Conservation (phyloP, 2,329 filamentous ascomycete genomes). For the Elsinoe arachidis region DNA sequence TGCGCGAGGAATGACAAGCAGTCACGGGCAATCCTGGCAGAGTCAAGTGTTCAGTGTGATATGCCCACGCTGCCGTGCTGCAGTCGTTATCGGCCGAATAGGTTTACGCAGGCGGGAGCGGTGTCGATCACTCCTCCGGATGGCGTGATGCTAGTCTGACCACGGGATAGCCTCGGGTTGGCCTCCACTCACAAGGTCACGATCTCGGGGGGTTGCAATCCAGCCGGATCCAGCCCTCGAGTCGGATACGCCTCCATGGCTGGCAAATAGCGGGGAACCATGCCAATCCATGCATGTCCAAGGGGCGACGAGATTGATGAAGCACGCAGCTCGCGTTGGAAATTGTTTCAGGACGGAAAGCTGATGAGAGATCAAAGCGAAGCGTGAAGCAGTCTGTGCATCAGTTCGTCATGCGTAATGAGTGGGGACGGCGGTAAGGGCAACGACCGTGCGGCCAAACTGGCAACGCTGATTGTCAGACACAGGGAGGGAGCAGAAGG, state of each 20-base stretch:
- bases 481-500: background rate
- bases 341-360: background rate
- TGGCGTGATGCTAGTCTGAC: background rate
- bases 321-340: background rate
- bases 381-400: background rate
- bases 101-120: background rate
- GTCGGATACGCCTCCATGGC: slow-evolving; percentile 1
- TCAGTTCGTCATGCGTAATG: slow-evolving; percentile 8
- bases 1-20: slow-evolving; percentile 5
- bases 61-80: background rate
- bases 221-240: slow-evolving; percentile 6
- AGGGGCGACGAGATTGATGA: background rate
- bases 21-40: background rate
- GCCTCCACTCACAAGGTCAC: background rate
- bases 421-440: background rate
- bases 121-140: slow-evolving; percentile 1
- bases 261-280: slow-evolving; percentile 6
- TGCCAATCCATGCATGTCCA: slow-evolving; percentile 4
- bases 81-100: slow-evolving; percentile 1
- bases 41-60: slow-evolving; percentile 5
- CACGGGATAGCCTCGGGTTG: background rate
- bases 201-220: background rate
- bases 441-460: background rate
- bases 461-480: slow-evolving; percentile 5
- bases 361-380: background rate